Evolutionary conservation across 345 rosid genomes (phyloP), one percentile per base, ranked within the genome.

Genomic region (Camelina laxa): DNA sequence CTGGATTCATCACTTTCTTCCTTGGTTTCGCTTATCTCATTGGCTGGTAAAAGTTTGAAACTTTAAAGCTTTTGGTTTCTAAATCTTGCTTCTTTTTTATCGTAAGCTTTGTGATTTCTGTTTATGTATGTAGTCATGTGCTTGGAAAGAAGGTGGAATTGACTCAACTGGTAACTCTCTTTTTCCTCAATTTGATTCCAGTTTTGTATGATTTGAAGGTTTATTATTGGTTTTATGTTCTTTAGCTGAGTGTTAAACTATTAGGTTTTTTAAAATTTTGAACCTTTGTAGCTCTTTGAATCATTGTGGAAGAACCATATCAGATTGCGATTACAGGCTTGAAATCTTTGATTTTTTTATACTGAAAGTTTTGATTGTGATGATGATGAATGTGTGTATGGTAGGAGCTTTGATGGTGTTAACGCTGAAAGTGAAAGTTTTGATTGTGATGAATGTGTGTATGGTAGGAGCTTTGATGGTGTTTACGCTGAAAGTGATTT

Each of bases 141-240:
- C 98, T 47, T 94, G 98, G 98, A 94, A 94, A 83, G 98, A 88
- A 84, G 98, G 98, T 65, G 98, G 97, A 69, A 94, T 91, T 42
- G 98, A 94, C 80, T 88, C 95, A 59, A 94, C 98, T 67, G 98
- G 98, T 90, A 84, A 27, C 80, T 45, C 66, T 38, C 14, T 60
- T 16, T 10, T 58, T 6, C 6, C 16, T 16, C 80, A 31, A n/a
- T 49, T 72, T 59, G 16, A 45, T 69, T 67, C 19, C 48, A 35
- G 0, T 7, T 33, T 35, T 2, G 30, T 9, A 1, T 2, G 6
- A 22, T 57, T 56, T 57, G 65, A 54, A 41, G 12, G 70, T 30
- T 24, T 41, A 11, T 2, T 39, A 39, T 39, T 39, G 19, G 14
- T n/a, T 35, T 36, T 36, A 38, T 67, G 49, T 38, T 67, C 33